Percentiles rank a stretch among this genome's conserved stretches.
These are phyloP conservation scores for Populus simonii DNA, from an alignment of 345 rosid species.

Conservation along the genomic window DNA sequence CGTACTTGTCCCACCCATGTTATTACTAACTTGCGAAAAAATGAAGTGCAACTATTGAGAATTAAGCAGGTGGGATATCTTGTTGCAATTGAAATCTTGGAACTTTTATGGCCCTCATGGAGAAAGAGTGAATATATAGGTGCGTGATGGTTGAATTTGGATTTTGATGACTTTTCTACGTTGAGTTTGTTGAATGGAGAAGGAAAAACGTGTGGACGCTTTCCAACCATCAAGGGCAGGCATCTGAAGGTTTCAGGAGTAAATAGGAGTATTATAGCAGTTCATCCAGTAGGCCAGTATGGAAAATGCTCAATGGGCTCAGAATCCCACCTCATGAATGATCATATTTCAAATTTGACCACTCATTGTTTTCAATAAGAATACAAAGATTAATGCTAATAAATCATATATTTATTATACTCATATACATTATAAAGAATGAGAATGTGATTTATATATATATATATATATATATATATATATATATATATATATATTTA, in stretches of 20 bases:
- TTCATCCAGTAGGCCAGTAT: background rate
- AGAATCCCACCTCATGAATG: background rate
- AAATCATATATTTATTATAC: background rate
- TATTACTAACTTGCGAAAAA: background rate
- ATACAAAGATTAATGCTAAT: background rate
- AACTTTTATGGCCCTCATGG: background rate
- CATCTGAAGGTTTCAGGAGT: background rate
- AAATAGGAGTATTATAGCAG: background rate
- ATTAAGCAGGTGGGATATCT: background rate
- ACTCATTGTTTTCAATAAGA: background rate
- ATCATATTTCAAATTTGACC: too few species aligned
- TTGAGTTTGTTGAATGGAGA: background rate
- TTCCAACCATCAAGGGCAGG: background rate
- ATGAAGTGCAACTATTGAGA: background rate
- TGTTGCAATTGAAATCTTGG: background rate
- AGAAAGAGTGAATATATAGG: background rate
- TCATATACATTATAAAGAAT: background rate
- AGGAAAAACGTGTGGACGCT: background rate
- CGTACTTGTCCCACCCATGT: conserved; percentile 2
- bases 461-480: too few species aligned
- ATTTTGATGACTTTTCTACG: background rate
- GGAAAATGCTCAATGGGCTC: background rate
- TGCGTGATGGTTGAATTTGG: background rate
- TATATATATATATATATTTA: too few species aligned
- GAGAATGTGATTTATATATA: background rate